These are phyloP conservation scores for Cupressus sempervirens DNA, from an alignment of 75 land plant genomes.

Conservation along the genomic window DNA sequence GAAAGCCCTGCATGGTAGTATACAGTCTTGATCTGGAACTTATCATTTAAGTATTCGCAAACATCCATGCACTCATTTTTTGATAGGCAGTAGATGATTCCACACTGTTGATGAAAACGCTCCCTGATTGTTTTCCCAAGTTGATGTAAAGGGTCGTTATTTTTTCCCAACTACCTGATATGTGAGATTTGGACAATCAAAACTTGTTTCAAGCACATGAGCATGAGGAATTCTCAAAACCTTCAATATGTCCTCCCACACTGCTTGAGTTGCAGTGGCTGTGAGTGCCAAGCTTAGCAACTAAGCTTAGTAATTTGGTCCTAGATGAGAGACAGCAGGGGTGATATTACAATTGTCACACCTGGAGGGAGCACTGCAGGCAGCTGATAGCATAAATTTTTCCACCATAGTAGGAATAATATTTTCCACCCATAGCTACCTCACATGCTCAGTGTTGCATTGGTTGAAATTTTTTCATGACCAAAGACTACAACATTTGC, in stretches of 20 bases:
- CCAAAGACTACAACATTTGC: constrained; percentile 85
- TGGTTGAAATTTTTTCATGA: constrained; percentile 49
- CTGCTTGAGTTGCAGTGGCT: too few relatives aligned
- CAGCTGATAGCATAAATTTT: constrained; percentile 93
- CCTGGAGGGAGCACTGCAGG: constrained; percentile 76
- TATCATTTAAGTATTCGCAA: constrained; percentile 52
- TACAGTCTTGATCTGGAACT: constrained; percentile 54
- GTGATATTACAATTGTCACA: constrained; percentile 82
- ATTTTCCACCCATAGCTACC: constrained; percentile 50
- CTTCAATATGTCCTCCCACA: constrained; percentile 68
- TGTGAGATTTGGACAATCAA: constrained; percentile 81
- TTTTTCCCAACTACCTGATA: constrained; percentile 66
- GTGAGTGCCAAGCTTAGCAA: constrained; percentile 49
- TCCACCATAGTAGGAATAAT: constrained; percentile 95
- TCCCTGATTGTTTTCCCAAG: constrained; percentile 52
- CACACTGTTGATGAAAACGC: constrained; percentile 49
- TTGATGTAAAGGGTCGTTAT: constrained; percentile 66
- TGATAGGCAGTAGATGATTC: constrained; percentile 85
- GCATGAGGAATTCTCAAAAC: constrained; percentile 70
- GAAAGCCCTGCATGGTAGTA: constrained; percentile 82
- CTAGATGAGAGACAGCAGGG: constrained; percentile 78
- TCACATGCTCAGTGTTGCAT: constrained; percentile 74
- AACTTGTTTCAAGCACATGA: constrained; percentile 64
- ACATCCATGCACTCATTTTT: constrained; percentile 83
- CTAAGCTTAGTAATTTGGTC: constrained; percentile 72